Base-by-base conservation (phyloP, 2,329 filamentous ascomycete genomes). In the Tolypocladium pustulatum region DNA sequence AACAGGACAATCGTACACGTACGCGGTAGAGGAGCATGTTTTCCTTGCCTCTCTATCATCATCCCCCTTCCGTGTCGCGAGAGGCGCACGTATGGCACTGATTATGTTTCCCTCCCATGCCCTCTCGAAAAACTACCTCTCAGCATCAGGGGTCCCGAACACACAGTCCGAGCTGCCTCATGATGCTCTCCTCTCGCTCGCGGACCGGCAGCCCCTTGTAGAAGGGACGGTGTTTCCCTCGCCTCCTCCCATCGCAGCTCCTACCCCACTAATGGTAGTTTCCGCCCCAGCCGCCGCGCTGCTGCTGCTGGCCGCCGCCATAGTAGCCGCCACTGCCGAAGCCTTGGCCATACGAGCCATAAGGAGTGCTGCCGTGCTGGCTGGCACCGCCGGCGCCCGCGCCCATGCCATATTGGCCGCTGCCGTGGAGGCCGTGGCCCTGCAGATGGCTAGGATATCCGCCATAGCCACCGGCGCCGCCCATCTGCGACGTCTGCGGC, bases 251-350 rank as follows among this genome's bases (percentile, higher is more conserved):
- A 56, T 67, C 66, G 63, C 66, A 65, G 65, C 64, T 60, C 61
- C 66, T 68, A 72, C 69, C 69, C 67, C 65, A 65, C 70, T 78
- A 77, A 65, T 81, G 76, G 76, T 84, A 84, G 77, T 84, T 84
- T 65, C 76, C 78, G 64, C 82, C 81, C 81, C 81, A 84, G 66
- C 81, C 81, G 63, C 80, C 77, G 61, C 78, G 78, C 67, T 76
- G 76, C 65, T 71, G 69, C 55, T 69, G 69, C 61, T 71, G 67
- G 51, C 61, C 60, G 55, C 62, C 68, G 59, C 74, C 75, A 68
- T 81, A 81, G 72, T 79, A 80, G 63, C 71, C 75, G 61, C 73
- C 74, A 62, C 72, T 73, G 62, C 76, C 75, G 57, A 79, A 81
- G 55, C 75, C 76, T 60, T 75, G 76, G 56, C 76, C 77, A 62